Conservation (phyloP, 257 asterid genomes). For the Solanum boliviense region DNA sequence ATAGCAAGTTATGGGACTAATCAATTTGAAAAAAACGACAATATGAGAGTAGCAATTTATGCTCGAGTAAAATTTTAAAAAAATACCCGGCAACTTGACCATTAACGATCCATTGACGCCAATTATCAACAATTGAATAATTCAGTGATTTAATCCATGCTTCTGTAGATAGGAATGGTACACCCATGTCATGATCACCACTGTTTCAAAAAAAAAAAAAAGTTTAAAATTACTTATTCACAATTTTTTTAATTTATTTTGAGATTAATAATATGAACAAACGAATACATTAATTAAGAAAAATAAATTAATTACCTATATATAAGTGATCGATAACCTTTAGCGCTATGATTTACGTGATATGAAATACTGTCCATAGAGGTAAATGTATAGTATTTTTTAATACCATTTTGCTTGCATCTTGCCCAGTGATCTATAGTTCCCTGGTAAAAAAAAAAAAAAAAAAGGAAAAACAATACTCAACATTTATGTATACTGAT, state of each 20-base stretch:
- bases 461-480: neutral
- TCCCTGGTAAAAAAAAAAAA: neutral
- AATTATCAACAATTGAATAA: slow-evolving; percentile 21
- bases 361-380: neutral
- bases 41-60: neutral
- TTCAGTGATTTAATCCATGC: slow-evolving; percentile 38
- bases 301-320: neutral
- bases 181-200: slow-evolving; percentile 32
- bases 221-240: neutral
- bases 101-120: slow-evolving; percentile 32
- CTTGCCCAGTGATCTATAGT: slow-evolving; percentile 3
- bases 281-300: neutral
- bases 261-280: neutral
- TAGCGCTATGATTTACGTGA: neutral
- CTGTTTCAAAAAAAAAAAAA: neutral
- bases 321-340: slow-evolving; percentile 9
- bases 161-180: slow-evolving; percentile 28
- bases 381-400: neutral
- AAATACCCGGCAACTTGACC: slow-evolving; percentile 36
- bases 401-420: neutral
- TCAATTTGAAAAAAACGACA: neutral
- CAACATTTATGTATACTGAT: neutral
- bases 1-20: neutral
- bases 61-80: neutral
- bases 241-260: neutral